phyloP scores from a whole-genome alignment of 1,284 basidiomycete species.

The Heterobasidion irregulare region DNA sequence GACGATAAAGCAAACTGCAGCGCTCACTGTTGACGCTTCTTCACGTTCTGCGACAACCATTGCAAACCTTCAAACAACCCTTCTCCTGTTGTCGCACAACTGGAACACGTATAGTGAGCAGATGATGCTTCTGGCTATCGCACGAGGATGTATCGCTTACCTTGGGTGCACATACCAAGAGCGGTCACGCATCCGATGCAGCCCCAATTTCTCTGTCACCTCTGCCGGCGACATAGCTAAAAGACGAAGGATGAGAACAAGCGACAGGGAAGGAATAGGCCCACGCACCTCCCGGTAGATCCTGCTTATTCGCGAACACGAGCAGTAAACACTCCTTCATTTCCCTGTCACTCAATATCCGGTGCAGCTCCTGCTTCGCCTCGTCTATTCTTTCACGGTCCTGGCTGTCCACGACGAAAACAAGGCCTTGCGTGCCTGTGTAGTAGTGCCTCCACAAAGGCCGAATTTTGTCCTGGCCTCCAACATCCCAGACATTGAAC shows the following conservation, averaged over 20 bases:
- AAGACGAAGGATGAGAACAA: not conserved
- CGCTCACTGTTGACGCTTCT: conserved; percentile 70
- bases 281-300: conserved; percentile 85
- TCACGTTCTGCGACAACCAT: conserved; percentile 95
- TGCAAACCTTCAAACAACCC: conserved; percentile 93
- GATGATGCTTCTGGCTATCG: not conserved
- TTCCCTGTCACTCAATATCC: conserved; percentile 95
- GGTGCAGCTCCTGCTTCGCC: conserved; percentile 92
- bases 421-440: conserved; percentile 99
- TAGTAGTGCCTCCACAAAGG: conserved; percentile 98
- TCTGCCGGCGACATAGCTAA: conserved; percentile 97
- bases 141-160: conserved; percentile 33
- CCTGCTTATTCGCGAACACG: conserved; percentile 99
- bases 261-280: not conserved
- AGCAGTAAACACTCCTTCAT: conserved; percentile 97
- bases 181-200: conserved; percentile 93
- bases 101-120: conserved; percentile 20
- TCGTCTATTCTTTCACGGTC: conserved; percentile 96
- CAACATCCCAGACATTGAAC: conserved; percentile 99
- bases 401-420: conserved; percentile 89
- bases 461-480: conserved; percentile 97
- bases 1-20: conserved; percentile 8
- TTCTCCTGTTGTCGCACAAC: conserved; percentile 94
- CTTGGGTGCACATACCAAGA: conserved; percentile 99
- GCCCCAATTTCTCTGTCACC: conserved; percentile 94